Base-by-base conservation (phyloP, 441 rosid genomes). In the Populus hybrid region DNA sequence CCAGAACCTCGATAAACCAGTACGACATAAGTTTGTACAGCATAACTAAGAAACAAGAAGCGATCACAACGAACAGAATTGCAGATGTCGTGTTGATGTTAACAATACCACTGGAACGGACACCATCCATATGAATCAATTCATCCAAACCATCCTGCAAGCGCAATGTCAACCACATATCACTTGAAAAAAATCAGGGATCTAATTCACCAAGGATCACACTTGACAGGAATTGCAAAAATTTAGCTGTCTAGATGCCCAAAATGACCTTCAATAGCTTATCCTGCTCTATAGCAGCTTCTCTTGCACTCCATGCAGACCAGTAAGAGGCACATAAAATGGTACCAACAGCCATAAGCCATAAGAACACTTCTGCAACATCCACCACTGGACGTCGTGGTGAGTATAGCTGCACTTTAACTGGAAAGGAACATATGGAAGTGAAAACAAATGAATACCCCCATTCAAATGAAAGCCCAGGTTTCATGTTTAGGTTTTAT, bases 291-390 rank as follows among this genome's bases (percentile, higher is more conserved):
- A 89, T 87, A 74, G 90, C 89, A 71, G 92, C 88, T 85, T 92
- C 98, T 85, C 92, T 91, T 67, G 98, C 98, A 88, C 89, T 30
- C 32, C 32, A 30, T 30, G 32, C 32, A 30, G 32, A 30, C 32
- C 32, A 30, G 32, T 30, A 30, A 73, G 98, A 96, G 64, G 99
- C 97, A 84, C 93, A 89, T 79, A 91, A 80, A 63, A 96, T 94
- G 80, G 96, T 93, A 64, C 98, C 98, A 38, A 96, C 96, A 72
- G 98, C 98, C 97, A 96, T 92, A 72, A 96, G 84, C 99, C 99
- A 96, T 80, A 96, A 86, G 86, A 96, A 96, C 63, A 96, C 98
- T 91, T 96, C 99, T 14, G 99, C 98, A 77, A 94, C 92, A 76
- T 96, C 99, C 75, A 94, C 98, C n/a, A 92, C 81, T n/a, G 98